These are phyloP conservation scores for Heliosperma pusillum DNA, from an alignment of 148 eudicot species.

Conservation along the genomic window DNA sequence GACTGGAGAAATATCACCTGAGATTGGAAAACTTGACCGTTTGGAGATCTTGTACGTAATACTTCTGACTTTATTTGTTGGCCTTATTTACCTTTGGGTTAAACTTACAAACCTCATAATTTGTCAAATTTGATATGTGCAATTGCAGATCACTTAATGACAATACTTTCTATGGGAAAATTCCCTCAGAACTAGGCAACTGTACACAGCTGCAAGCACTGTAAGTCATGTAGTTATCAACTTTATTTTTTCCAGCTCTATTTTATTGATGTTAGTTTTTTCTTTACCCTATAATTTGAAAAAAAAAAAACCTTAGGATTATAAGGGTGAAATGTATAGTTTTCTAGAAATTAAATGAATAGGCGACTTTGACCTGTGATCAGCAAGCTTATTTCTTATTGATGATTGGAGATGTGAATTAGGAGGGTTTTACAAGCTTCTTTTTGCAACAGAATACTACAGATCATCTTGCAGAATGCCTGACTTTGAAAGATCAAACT, in stretches of 20 bases:
- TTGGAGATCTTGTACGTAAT: constrained; percentile 77
- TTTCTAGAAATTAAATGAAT: neutral
- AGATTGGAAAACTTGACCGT: constrained; percentile 83
- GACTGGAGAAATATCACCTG: constrained; percentile 86
- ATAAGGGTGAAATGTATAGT: neutral
- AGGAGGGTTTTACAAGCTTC: neutral
- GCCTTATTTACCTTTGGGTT: neutral
- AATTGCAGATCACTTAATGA: constrained; percentile 75
- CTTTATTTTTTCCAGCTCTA: neutral
- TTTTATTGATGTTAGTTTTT: neutral
- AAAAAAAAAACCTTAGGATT: neutral
- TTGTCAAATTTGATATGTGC: neutral
- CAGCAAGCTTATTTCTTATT: neutral
- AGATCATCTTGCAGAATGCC: no score
- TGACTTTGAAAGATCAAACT: neutral
- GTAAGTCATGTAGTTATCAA: constrained; percentile 47
- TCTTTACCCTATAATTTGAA: neutral
- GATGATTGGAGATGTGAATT: neutral
- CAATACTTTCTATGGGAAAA: constrained; percentile 82
- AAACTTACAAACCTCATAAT: constrained; percentile 1
- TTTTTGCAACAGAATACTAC: no score
- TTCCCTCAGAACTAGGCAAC: constrained; percentile 88
- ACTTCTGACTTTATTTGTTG: constrained; percentile 15
- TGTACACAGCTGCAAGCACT: constrained; percentile 74
- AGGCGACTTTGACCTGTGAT: neutral